Conservation (phyloP, 805 yeast genomes). For the Pichia cabralensis region DNA sequence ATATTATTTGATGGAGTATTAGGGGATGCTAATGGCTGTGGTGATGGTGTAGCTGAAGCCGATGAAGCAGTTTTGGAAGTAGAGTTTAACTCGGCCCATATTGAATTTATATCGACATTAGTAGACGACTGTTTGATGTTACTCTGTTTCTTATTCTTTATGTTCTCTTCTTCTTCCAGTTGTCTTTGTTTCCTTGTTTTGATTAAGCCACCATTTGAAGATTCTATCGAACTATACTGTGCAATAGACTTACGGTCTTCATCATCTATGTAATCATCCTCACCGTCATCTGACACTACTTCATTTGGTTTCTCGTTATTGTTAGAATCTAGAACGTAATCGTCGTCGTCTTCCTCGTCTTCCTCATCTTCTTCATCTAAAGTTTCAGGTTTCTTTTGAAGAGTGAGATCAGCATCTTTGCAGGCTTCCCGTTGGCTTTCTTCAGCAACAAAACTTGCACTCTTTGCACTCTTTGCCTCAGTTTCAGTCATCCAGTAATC, state of each 20-base stretch:
- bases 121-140: too few species aligned
- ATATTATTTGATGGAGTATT: conserved; percentile 21
- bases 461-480: too few species aligned
- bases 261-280: conserved; percentile 14
- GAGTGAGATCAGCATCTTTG: too few species aligned
- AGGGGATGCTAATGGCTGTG: neutral
- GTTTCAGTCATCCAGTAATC: too few species aligned
- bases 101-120: conserved; percentile 34
- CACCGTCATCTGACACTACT: conserved; percentile 26
- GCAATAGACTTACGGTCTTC: conserved; percentile 16
- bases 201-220: conserved; percentile 18
- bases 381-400: neutral
- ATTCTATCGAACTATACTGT: conserved; percentile 46
- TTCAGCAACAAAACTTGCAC: too few species aligned
- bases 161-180: conserved; percentile 2
- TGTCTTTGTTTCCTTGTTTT: conserved; percentile 12
- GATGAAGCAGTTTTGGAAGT: neutral
- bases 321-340: conserved; percentile 34
- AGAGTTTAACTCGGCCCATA: conserved; percentile 46
- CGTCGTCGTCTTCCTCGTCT: conserved; percentile 50
- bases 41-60: neutral
- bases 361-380: conserved; percentile 19
- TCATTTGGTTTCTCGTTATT: conserved; percentile 28
- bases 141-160: conserved; percentile 11
- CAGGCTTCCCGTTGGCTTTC: neutral